A percentile compares a stretch with the other conserved stretches of the same genome.
Evolutionary conservation across 2,329 filamentous ascomycete genomes (phyloP).

Genomic region (Monilinia fructigena): DNA sequence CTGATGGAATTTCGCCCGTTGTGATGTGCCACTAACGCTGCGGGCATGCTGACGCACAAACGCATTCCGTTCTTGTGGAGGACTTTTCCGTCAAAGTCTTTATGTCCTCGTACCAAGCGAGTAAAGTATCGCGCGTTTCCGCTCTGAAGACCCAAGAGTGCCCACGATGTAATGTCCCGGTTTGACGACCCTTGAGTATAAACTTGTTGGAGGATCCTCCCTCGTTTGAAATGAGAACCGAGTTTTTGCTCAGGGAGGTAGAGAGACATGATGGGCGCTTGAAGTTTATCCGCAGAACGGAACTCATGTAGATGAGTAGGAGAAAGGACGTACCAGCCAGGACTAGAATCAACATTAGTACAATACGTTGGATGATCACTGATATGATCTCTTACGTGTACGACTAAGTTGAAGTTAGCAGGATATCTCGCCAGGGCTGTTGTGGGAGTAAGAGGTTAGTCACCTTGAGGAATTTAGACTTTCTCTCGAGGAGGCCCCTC

Average conservation of each 20-base stretch:
- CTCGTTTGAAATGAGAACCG: conserved; percentile 83
- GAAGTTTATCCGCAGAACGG: conserved; percentile 92
- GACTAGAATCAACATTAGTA: conserved; percentile 18
- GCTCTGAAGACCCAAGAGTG: conserved; percentile 72
- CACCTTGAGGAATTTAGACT: conserved; percentile 82
- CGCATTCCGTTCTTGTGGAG: conserved; percentile 80
- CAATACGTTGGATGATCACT: neutral
- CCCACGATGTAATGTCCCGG: conserved; percentile 83
- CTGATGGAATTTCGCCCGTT: conserved; percentile 61
- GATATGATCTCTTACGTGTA: conserved; percentile 18
- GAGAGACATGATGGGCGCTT: conserved; percentile 92
- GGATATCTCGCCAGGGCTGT: neutral
- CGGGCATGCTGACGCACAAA: conserved; percentile 82
- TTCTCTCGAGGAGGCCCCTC: conserved; percentile 92
- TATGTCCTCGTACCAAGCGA: conserved; percentile 91
- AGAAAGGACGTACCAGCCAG: conserved; percentile 78
- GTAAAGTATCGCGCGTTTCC: conserved; percentile 86
- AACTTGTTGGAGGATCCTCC: conserved; percentile 93
- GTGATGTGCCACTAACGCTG: conserved; percentile 67
- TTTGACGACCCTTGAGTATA: conserved; percentile 93
- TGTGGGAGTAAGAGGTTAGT: neutral
- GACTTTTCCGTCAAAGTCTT: conserved; percentile 84
- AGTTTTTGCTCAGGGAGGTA: conserved; percentile 94
- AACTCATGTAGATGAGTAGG: conserved; percentile 98
- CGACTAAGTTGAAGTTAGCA: conserved; percentile 41